Evolutionary conservation across 495 filamentous ascomycete species (phyloP), one percentile per base, ranked within the genome.

Genomic region (Talaromyces wortmannii): DNA sequence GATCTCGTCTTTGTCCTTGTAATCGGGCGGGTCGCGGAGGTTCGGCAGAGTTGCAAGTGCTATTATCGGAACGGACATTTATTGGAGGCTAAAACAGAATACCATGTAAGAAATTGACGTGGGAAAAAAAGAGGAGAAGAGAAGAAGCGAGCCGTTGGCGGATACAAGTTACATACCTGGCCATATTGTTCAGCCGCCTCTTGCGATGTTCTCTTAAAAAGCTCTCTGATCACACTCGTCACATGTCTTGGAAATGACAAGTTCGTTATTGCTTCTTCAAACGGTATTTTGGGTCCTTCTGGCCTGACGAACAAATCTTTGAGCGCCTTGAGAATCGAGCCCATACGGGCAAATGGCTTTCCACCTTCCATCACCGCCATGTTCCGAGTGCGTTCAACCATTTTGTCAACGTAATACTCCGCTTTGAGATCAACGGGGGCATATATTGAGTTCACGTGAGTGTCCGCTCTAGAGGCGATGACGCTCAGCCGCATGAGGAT

Each of bases 401-500:
- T 69, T 10, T 67, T 67, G 53, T 88, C 84, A 0, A 95, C 70
- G 61, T 92, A 87, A 29, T 85, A 73, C 55, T 92, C 88, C 8
- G 95, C 82, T 45, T 81, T 80, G 63, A 96, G 78, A 43, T 86
- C 80, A 36, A 87, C 79, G 57, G 85, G 83, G 53, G 85, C 81
- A 55, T 96, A 86, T 17, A 95, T 79, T 61, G 84, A 86, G 3
- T 87, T 87, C 1, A 96, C 72, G 59, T 88, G 85, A 18, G 81
- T 82, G 47, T 82, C 77, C 0, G 87, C 78, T 10, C 81, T 76
- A 11, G 79, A 83, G 8, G 88, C 86, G 4, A 89, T 83, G 50
- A 90, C 87, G 67, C 90, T 90, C 56, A 96, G 81, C 62, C 95
- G 96, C 64, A 96, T 90, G 15, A 96, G 70, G 23, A 90, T 81